Conservation (phyloP, 163 green algal species). For the Chlamydomonas reinhardtii region DNA sequence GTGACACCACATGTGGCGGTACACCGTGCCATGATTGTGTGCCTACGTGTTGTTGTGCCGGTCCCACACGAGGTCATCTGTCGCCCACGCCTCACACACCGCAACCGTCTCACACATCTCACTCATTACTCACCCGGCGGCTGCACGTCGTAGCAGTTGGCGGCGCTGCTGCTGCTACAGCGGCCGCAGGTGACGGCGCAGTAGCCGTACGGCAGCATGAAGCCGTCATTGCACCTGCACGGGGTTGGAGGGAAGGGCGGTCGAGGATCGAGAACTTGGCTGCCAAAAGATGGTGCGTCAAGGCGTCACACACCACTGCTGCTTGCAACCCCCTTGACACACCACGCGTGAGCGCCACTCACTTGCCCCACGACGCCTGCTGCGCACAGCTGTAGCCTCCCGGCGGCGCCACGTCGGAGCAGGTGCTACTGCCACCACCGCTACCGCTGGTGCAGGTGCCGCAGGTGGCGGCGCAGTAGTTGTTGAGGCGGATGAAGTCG, state of each 20-base stretch:
- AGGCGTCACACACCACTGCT: too few species aligned
- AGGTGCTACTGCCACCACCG: neutral
- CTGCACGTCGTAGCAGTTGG: slow-evolving; percentile 11
- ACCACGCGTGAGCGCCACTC: too few species aligned
- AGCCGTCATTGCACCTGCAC: slow-evolving; percentile 48
- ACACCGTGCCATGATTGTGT: too few species aligned
- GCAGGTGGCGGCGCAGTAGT: slow-evolving; percentile 55
- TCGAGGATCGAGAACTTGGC: too few species aligned
- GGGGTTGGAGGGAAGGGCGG: too few species aligned
- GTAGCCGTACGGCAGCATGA: slow-evolving; percentile 58
- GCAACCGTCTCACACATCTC: too few species aligned
- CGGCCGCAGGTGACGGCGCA: slow-evolving; percentile 64
- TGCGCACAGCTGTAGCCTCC: slow-evolving; percentile 49
- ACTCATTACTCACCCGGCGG: neutral
- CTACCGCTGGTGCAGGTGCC: neutral
- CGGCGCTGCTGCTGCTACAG: slow-evolving; percentile 46
- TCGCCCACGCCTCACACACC: too few species aligned
- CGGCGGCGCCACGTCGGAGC: neutral
- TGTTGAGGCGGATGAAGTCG: slow-evolving; percentile 41
- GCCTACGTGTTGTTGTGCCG: too few species aligned
- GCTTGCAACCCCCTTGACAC: too few species aligned
- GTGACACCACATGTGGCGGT: too few species aligned
- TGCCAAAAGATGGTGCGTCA: too few species aligned
- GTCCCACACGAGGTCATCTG: too few species aligned
- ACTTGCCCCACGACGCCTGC: slow-evolving; percentile 54